A percentile compares a stretch with the other conserved stretches of the same genome.
phyloP scores from a whole-genome alignment of 768 basidiomycete genomes.

The Tricholoma terreum region DNA sequence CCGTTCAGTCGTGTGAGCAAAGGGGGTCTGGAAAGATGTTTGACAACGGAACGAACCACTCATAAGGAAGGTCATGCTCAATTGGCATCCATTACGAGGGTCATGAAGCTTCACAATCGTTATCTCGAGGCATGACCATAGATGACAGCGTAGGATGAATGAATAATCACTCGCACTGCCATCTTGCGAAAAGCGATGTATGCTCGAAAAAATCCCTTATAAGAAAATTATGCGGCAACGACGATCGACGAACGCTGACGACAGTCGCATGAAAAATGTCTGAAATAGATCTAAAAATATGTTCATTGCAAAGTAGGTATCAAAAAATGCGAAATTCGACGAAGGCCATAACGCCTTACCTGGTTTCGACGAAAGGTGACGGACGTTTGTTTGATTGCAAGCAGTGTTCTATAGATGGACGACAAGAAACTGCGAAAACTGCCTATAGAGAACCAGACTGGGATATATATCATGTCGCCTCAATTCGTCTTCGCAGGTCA shows the following conservation, averaged over 20 bases:
- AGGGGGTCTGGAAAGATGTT: slow-evolving; percentile 24
- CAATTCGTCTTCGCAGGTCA: slow-evolving; percentile 21
- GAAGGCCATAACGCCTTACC: neutral
- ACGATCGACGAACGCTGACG: too few species aligned
- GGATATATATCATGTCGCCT: slow-evolving; percentile 6
- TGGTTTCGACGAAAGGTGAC: neutral
- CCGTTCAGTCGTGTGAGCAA: neutral
- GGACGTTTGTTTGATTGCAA: neutral
- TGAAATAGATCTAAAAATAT: neutral
- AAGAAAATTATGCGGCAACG: neutral
- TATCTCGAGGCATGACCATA: slow-evolving; percentile 39
- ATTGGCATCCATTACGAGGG: slow-evolving; percentile 32
- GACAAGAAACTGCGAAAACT: neutral
- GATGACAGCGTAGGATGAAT: slow-evolving; percentile 35
- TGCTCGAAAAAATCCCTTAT: neutral
- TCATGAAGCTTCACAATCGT: slow-evolving; percentile 56
- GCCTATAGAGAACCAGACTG: neutral
- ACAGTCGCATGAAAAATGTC: too few species aligned
- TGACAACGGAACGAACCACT: slow-evolving; percentile 73
- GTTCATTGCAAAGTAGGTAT: neutral
- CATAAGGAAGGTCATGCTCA: slow-evolving; percentile 27
- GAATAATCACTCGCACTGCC: slow-evolving; percentile 33
- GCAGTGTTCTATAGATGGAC: neutral
- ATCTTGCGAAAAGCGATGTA: slow-evolving; percentile 18
- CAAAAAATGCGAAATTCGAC: too few species aligned